A percentile compares a stretch with the other conserved stretches of the same genome.
These are phyloP conservation scores for Sporobolomyces phaffii DNA, from an alignment of 768 basidiomycete genomes.

Conservation along the genomic window DNA sequence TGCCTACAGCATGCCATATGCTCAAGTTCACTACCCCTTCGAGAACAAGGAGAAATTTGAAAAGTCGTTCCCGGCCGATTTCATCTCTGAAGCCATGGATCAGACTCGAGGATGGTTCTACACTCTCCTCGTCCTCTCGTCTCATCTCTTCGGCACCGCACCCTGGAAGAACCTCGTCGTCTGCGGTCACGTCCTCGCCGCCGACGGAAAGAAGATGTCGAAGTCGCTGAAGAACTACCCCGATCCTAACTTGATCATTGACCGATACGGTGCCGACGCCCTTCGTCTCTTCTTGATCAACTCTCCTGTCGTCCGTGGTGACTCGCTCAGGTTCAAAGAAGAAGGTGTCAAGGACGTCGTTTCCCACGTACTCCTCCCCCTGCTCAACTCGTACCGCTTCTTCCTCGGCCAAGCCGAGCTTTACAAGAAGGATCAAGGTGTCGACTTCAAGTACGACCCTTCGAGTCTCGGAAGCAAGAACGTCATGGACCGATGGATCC, in stretches of 20 bases:
- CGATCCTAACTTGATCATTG: constrained; percentile 82
- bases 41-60: constrained; percentile 89
- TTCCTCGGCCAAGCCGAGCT: constrained; percentile 91
- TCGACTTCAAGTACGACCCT: constrained; percentile 79
- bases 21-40: constrained; percentile 94
- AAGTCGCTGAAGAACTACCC: constrained; percentile 96
- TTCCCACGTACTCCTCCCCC: constrained; percentile 90
- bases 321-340: constrained; percentile 95
- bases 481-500: constrained; percentile 98
- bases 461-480: constrained; percentile 75
- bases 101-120: constrained; percentile 99
- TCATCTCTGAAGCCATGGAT: constrained; percentile 96
- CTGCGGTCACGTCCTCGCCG: constrained; percentile 85
- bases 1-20: constrained; percentile 86
- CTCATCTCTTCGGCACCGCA: constrained; percentile 83
- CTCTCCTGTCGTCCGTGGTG: constrained; percentile 95
- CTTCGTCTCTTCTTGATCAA: constrained; percentile 97
- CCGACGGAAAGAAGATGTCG: constrained; percentile 98
- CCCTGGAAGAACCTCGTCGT: constrained; percentile 99
- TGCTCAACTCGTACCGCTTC: constrained; percentile 99
- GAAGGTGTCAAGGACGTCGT: constrained; percentile 96
- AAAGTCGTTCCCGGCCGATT: constrained; percentile 82
- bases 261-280: constrained; percentile 90
- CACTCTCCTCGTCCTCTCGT: constrained; percentile 90
- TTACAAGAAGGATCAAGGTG: constrained; percentile 69